Conservation (phyloP, 345 rosid genomes). For the Acer saccharum region DNA sequence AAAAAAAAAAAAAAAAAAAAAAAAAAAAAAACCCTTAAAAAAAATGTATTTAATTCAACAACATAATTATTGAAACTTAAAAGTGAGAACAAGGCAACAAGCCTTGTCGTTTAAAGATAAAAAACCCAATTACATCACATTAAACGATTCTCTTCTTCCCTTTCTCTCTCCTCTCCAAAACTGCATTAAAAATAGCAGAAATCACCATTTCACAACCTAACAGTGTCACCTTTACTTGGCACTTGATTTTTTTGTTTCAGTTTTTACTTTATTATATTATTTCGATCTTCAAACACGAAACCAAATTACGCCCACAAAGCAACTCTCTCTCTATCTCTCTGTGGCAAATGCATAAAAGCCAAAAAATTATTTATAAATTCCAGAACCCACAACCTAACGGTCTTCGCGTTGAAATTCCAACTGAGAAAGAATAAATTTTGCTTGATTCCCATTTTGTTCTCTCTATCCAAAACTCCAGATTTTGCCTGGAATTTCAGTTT, state of each 20-base stretch:
- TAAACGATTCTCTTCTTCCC: background rate
- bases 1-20: too few relatives aligned
- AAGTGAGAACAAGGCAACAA: too few relatives aligned
- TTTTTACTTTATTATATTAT: background rate
- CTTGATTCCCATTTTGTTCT: constrained; percentile 9
- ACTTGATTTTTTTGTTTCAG: background rate
- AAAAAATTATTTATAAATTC: background rate
- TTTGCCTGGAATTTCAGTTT: constrained; percentile 9
- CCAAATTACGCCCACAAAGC: background rate
- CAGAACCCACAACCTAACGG: constrained; percentile 37
- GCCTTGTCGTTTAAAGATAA: background rate
- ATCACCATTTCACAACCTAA: background rate
- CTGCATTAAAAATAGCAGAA: too few relatives aligned
- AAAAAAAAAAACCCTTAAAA: too few relatives aligned
- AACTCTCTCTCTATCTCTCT: background rate
- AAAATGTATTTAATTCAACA: too few relatives aligned
- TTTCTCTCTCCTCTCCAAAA: background rate
- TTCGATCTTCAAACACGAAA: background rate
- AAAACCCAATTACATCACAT: background rate
- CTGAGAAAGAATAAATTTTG: background rate
- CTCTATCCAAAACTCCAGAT: background rate
- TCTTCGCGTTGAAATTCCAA: constrained; percentile 36
- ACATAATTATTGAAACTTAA: too few relatives aligned
- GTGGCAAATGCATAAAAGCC: background rate
- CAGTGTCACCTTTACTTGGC: background rate